A percentile compares a stretch with the other conserved stretches of the same genome.
These are phyloP conservation scores for Orbilia javanica DNA, from an alignment of 2,329 filamentous ascomycete genomes.

Conservation along the genomic window DNA sequence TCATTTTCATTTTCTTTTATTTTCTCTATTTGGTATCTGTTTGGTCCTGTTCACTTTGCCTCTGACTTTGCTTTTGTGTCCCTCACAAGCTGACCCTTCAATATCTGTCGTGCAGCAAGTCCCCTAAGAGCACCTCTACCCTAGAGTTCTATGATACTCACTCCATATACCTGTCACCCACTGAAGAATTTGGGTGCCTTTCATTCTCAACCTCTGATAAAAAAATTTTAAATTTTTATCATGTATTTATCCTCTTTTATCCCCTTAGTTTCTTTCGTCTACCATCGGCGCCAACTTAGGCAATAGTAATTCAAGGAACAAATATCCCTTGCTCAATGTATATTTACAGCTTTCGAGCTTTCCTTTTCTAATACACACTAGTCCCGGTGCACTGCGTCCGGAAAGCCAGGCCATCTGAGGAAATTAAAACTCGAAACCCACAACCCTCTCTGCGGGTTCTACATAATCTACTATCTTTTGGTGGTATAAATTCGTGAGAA, in stretches of 20 bases:
- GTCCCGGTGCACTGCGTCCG: neutral
- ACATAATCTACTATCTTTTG: neutral
- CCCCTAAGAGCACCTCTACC: neutral
- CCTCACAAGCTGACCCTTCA: slow-evolving; percentile 3
- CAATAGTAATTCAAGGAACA: slow-evolving; percentile 23
- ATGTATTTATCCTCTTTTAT: slow-evolving; percentile 3
- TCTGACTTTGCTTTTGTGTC: slow-evolving; percentile 4
- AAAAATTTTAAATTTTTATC: neutral
- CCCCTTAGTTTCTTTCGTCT: neutral
- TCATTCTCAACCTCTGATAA: neutral
- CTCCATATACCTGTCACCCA: slow-evolving; percentile 9
- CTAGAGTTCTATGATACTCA: neutral
- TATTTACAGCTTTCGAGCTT: slow-evolving; percentile 30
- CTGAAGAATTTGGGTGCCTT: neutral
- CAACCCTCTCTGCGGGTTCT: neutral
- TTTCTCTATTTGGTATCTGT: neutral
- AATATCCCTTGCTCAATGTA: slow-evolving; percentile 30
- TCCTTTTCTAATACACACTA: neutral
- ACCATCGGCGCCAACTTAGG: slow-evolving; percentile 21
- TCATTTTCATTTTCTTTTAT: neutral
- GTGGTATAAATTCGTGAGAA: neutral
- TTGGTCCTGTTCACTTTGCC: slow-evolving; percentile 18
- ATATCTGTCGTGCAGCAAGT: slow-evolving; percentile 27
- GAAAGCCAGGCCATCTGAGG: neutral
- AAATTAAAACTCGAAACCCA: neutral